Conservation (phyloP, 2,329 filamentous ascomycete species). For the Neurospora crassa region DNA sequence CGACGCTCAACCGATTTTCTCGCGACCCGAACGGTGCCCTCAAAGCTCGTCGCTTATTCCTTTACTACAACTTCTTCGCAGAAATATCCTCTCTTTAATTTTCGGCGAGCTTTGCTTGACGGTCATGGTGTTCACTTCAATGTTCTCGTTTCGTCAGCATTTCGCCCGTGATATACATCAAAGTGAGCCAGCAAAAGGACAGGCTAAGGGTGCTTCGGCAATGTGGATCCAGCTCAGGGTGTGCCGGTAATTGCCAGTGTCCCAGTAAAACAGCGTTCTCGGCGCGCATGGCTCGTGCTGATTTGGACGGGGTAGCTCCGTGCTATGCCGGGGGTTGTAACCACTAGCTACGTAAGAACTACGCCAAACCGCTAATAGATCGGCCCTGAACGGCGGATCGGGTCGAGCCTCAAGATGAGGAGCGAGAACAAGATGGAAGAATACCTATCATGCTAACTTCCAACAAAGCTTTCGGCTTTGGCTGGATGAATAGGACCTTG, state of each 20-base stretch:
- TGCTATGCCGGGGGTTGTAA: neutral
- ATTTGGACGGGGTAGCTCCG: neutral
- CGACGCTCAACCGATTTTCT: neutral
- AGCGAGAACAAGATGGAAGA: neutral
- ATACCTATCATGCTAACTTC: neutral
- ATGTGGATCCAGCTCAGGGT: neutral
- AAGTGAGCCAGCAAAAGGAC: neutral
- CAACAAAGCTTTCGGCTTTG: neutral
- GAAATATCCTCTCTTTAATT: neutral
- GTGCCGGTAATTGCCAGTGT: neutral
- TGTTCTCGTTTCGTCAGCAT: neutral
- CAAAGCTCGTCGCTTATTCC: neutral
- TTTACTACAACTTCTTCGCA: neutral
- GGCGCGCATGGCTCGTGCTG: neutral
- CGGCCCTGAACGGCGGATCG: neutral
- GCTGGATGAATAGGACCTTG: neutral
- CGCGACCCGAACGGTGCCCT: neutral
- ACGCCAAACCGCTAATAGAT: neutral
- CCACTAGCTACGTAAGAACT: neutral
- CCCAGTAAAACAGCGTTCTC: neutral
- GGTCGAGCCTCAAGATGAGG: neutral
- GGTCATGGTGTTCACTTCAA: neutral
- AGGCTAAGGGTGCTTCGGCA: neutral
- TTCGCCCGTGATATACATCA: neutral
- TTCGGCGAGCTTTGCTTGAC: neutral